Conservation (phyloP, 768 basidiomycete species). For the Suillus weaverae region DNA sequence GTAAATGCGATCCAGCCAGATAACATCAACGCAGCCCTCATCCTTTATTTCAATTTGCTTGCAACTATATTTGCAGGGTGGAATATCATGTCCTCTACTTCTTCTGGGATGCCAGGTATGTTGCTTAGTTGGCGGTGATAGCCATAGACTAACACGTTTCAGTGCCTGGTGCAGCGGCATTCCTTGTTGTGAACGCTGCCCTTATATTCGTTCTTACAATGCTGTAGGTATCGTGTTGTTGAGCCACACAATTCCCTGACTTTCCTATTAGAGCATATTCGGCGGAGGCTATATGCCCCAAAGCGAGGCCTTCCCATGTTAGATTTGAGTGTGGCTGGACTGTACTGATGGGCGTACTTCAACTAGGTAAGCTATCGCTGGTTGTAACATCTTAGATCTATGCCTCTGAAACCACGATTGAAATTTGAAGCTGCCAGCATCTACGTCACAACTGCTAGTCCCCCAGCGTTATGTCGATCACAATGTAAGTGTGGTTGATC, state of each 20-base stretch:
- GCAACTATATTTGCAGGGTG: conserved; percentile 57
- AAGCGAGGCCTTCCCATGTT: conserved; percentile 42
- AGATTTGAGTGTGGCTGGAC: conserved; percentile 60
- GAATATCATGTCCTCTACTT: conserved; percentile 46
- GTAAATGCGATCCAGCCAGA: background rate
- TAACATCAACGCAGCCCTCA: conserved; percentile 32
- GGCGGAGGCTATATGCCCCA: conserved; percentile 37
- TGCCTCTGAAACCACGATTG: conserved; percentile 2
- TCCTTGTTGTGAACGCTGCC: conserved; percentile 50
- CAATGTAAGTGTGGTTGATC: conserved; percentile 31
- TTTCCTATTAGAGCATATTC: conserved; percentile 27
- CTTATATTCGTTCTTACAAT: conserved; percentile 30
- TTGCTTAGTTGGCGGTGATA: conserved; percentile 1
- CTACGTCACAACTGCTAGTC: conserved; percentile 44
- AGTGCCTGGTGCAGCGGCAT: conserved; percentile 50
- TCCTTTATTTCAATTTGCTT: conserved; percentile 52
- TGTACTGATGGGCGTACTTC: conserved; percentile 44
- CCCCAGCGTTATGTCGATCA: conserved; percentile 35
- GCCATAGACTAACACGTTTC: conserved; percentile 5
- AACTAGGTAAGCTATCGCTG: conserved; percentile 45
- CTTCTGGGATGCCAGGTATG: conserved; percentile 40
- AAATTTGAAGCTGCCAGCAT: conserved; percentile 46
- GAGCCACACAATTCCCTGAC: background rate
- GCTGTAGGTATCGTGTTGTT: conserved; percentile 25
- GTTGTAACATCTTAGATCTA: background rate